Conservation (phyloP, 352 stramenopile species). For the Pythium pectinolyticum region DNA sequence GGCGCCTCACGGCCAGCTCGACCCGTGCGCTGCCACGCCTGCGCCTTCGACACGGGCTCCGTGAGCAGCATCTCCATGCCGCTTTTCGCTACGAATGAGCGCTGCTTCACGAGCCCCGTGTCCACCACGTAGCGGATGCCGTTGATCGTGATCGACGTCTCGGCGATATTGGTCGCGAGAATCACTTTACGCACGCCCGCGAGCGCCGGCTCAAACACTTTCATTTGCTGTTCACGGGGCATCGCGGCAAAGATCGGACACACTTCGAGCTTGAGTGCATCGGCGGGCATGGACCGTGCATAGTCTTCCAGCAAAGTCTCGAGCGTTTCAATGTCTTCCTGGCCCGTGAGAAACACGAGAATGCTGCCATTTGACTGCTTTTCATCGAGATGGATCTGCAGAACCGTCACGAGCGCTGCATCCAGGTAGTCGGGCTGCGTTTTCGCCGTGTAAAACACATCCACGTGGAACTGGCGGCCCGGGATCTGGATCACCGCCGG, state of each 20-base stretch:
- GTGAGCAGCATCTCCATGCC: constrained; percentile 89
- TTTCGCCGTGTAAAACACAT: constrained; percentile 89
- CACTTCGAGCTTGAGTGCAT: constrained; percentile 80
- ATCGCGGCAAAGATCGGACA: constrained; percentile 97
- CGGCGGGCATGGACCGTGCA: constrained; percentile 59
- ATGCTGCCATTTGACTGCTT: constrained; percentile 84
- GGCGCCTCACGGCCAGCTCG: constrained; percentile 83
- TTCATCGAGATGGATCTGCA: constrained; percentile 90
- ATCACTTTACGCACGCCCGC: constrained; percentile 91
- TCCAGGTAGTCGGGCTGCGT: constrained; percentile 90
- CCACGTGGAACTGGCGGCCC: constrained; percentile 87
- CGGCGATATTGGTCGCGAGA: constrained; percentile 94
- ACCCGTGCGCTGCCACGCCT: constrained; percentile 90
- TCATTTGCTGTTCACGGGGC: constrained; percentile 93
- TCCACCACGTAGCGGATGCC: constrained; percentile 91
- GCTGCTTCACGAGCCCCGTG: constrained; percentile 87
- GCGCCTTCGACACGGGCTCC: constrained; percentile 86
- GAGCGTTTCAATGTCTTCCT: constrained; percentile 94
- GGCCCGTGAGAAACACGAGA: constrained; percentile 90
- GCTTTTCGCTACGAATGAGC: constrained; percentile 83
- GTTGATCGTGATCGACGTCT: constrained; percentile 99
- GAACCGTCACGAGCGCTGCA: constrained; percentile 78
- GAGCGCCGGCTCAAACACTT: constrained; percentile 89
- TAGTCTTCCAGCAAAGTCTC: constrained; percentile 86
- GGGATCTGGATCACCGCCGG: constrained; percentile 85